phyloP scores from a whole-genome alignment of 202 grass and related monocot species.

The Alloteropsis angusta region DNA sequence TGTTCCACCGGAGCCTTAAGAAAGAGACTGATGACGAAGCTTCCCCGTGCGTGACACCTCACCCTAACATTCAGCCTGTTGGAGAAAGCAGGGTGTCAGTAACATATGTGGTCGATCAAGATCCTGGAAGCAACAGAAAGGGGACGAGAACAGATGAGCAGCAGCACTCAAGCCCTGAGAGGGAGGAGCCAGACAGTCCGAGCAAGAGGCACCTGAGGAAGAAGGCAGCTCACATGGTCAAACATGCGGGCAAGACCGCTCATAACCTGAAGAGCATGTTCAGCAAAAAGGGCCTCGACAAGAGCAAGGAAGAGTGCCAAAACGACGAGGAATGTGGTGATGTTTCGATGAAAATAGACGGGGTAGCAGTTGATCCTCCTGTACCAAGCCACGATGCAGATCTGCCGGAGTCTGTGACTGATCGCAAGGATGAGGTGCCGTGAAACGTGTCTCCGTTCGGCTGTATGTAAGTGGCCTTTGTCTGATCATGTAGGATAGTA shows the following conservation, averaged over 20 bases:
- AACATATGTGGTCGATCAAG: constrained; percentile 44
- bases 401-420: neutral
- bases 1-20: constrained; percentile 44
- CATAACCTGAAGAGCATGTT: constrained; percentile 46
- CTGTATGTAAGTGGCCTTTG: neutral
- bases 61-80: constrained; percentile 40
- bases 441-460: neutral
- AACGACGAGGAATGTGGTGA: constrained; percentile 26
- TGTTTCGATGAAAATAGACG: neutral
- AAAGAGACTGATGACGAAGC: constrained; percentile 18
- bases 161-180: constrained; percentile 22
- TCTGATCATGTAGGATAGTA: neutral
- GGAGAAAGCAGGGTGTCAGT: constrained; percentile 61
- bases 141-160: neutral
- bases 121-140: neutral
- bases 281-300: constrained; percentile 56
- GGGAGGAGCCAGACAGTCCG: constrained; percentile 25
- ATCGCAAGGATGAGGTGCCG: neutral
- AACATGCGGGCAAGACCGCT: constrained; percentile 51
- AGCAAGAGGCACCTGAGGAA: constrained; percentile 40
- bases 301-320: constrained; percentile 32
- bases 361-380: constrained; percentile 17
- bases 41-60: constrained; percentile 27
- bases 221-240: constrained; percentile 50
- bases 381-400: neutral